phyloP scores from a whole-genome alignment of 345 rosid genomes.

The Aegle marmelos region DNA sequence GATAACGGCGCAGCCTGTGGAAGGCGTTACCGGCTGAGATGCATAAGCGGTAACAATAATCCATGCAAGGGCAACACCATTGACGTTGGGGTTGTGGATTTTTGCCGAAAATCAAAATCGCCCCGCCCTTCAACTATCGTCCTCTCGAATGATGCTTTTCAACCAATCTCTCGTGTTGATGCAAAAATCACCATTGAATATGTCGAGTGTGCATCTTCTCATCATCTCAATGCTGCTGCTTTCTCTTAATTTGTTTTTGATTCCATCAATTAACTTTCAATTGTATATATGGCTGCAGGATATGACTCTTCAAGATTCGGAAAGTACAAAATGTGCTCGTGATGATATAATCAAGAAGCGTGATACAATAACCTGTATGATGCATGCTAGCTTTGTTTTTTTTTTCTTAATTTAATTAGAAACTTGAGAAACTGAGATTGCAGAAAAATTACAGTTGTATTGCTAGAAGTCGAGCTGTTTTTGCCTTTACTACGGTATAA shows the following conservation, averaged over 20 bases:
- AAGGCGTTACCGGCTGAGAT: conserved; percentile 25
- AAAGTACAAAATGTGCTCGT: background rate
- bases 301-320: background rate
- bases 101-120: conserved; percentile 23
- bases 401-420: too few relatives aligned
- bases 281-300: background rate
- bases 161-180: conserved; percentile 10
- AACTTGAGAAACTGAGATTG: too few relatives aligned
- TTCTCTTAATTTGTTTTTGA: background rate
- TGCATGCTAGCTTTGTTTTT: too few relatives aligned
- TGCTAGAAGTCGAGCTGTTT: background rate
- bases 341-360: background rate
- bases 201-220: conserved; percentile 20
- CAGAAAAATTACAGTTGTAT: background rate
- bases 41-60: conserved; percentile 28
- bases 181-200: conserved; percentile 33
- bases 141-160: conserved; percentile 28
- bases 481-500: background rate
- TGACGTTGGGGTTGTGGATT: conserved; percentile 40
- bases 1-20: conserved; percentile 40
- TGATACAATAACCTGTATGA: background rate
- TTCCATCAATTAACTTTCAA: background rate
- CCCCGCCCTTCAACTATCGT: conserved; percentile 35
- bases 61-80: conserved; percentile 27
- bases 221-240: background rate